Percentiles rank a stretch among this genome's conserved stretches.
phyloP scores from a whole-genome alignment of 192 early-diverging fungal genomes.

The Linnemannia elongata region DNA sequence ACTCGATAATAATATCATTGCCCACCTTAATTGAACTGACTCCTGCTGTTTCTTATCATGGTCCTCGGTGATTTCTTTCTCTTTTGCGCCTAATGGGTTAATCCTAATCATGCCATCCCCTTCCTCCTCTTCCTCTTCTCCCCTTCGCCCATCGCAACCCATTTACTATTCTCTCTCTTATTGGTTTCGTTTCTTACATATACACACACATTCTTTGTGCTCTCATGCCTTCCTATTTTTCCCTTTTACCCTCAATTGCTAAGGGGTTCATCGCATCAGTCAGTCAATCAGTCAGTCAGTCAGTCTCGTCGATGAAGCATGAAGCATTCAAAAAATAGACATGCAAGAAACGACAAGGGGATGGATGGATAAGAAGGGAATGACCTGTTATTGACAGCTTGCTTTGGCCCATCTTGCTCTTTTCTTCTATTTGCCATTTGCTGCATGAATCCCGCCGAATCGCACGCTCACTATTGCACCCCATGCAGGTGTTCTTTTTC shows the following conservation, averaged over 20 bases:
- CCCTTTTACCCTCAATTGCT: not conserved
- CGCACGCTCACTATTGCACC: not conserved
- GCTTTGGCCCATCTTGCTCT: not conserved
- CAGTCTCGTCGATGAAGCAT: not conserved
- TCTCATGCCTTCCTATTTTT: not conserved
- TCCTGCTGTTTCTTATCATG: not conserved
- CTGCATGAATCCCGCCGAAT: not conserved
- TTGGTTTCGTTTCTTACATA: not conserved
- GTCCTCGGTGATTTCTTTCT: conserved; percentile 3
- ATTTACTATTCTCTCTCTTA: not conserved
- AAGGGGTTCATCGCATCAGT: not conserved
- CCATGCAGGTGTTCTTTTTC: too few relatives aligned
- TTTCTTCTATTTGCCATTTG: not conserved
- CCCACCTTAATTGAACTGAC: too few relatives aligned
- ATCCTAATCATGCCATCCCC: not conserved
- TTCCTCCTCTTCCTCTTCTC: not conserved
- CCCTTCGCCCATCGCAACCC: not conserved
- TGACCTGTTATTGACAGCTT: not conserved
- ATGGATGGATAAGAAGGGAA: not conserved
- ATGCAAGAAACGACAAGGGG: not conserved
- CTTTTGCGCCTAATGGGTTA: not conserved
- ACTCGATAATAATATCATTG: not conserved
- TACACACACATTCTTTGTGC: not conserved
- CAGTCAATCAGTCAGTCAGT: not conserved
- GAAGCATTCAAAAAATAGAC: not conserved